Evolutionary conservation across 257 asterid genomes (phyloP).

Genomic region (Nicotiana paniculata): DNA sequence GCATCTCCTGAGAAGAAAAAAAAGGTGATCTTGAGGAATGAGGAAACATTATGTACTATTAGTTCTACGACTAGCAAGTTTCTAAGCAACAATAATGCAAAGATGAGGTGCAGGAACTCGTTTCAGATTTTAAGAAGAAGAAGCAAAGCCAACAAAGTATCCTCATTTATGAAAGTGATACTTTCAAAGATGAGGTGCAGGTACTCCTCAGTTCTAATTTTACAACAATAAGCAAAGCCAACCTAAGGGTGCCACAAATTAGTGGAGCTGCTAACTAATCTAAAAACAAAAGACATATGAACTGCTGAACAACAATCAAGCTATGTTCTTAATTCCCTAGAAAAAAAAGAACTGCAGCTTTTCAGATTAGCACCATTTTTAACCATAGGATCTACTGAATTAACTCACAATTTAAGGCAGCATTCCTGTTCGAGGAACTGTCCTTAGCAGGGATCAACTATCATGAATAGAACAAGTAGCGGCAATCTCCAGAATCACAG

Average conservation of each 20-base stretch:
- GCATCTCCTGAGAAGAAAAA: conserved; percentile 57
- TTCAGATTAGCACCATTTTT: not conserved
- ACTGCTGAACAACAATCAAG: not conserved
- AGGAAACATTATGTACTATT: not conserved
- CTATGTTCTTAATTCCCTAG: not conserved
- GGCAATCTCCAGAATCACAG: conserved; percentile 10
- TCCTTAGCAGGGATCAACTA: not conserved
- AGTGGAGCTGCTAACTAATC: not conserved
- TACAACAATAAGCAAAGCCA: not conserved
- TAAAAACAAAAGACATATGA: not conserved
- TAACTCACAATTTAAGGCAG: not conserved
- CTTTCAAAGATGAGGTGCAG: not conserved
- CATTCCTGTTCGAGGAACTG: not conserved
- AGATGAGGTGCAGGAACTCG: not conserved
- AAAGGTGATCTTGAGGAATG: conserved; percentile 10
- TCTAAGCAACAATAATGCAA: not conserved
- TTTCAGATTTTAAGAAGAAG: not conserved
- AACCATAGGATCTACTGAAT: not conserved
- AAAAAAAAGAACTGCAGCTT: not conserved
- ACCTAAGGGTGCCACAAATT: not conserved
- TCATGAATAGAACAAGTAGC: conserved; percentile 14
- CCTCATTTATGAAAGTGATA: not conserved
- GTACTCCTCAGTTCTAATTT: not conserved
- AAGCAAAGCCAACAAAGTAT: not conserved
- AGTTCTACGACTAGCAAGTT: not conserved